A percentile compares a stretch with the other conserved stretches of the same genome.
phyloP scores from a whole-genome alignment of 805 yeast species.

The Saturnispora ahearnii region DNA sequence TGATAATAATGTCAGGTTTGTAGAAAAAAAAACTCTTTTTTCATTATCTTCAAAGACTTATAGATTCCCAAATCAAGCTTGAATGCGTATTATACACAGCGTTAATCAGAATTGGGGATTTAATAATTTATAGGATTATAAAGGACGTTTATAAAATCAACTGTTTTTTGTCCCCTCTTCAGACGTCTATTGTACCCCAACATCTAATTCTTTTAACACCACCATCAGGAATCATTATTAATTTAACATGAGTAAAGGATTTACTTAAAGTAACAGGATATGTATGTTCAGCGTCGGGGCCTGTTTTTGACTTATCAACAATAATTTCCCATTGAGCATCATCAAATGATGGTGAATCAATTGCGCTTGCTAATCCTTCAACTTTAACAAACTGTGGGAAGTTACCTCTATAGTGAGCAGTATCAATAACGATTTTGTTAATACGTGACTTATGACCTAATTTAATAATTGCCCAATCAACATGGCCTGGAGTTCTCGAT shows the following conservation, averaged over 20 bases:
- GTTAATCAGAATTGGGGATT: neutral
- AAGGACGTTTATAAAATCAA: neutral
- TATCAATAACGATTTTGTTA: constrained; percentile 62
- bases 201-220: constrained; percentile 90
- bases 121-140: neutral
- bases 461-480: constrained; percentile 83
- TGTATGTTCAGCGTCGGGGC: constrained; percentile 75
- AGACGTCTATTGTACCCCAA: constrained; percentile 41
- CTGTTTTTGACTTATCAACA: constrained; percentile 62
- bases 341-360: constrained; percentile 32
- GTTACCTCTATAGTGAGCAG: constrained; percentile 92
- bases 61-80: no score
- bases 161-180: neutral
- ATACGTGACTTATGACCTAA: constrained; percentile 61
- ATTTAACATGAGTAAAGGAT: constrained; percentile 57
- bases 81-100: no score
- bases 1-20: no score
- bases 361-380: constrained; percentile 42
- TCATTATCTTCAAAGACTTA: no score
- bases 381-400: constrained; percentile 75
- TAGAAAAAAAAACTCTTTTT: no score
- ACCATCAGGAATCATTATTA: constrained; percentile 91
- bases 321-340: constrained; percentile 50
- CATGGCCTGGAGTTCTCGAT: constrained; percentile 74
- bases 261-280: constrained; percentile 31